These are phyloP conservation scores for Rutstroemia sp. DNA, from an alignment of 2,329 filamentous ascomycete genomes.

Conservation along the genomic window DNA sequence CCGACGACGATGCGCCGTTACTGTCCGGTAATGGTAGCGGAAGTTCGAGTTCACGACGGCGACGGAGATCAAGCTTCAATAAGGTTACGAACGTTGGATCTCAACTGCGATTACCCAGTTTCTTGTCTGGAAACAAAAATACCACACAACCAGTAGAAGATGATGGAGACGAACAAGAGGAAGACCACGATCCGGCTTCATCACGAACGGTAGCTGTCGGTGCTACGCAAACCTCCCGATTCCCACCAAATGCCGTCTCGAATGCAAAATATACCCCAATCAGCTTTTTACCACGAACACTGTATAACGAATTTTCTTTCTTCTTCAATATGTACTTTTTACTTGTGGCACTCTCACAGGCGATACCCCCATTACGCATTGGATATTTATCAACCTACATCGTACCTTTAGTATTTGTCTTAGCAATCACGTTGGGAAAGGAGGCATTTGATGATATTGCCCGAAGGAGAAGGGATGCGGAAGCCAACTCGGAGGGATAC, in stretches of 20 bases:
- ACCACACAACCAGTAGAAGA: conserved; percentile 13
- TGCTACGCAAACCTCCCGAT: conserved; percentile 63
- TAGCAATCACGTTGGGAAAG: conserved; percentile 87
- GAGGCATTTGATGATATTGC: conserved; percentile 93
- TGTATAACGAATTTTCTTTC: conserved; percentile 99
- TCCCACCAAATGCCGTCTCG: conserved; percentile 84
- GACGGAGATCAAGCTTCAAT: conserved; percentile 32
- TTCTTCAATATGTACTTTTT: conserved; percentile 99
- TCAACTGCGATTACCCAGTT: conserved; percentile 57
- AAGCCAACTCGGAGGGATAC: conserved; percentile 90
- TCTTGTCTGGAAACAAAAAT: conserved; percentile 43
- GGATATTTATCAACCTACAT: conserved; percentile 94
- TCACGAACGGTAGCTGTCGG: conserved; percentile 73
- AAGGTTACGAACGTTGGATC: conserved; percentile 42
- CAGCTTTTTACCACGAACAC: conserved; percentile 86
- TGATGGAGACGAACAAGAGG: conserved; percentile 37
- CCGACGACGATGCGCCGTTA: conserved; percentile 69
- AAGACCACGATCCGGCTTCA: conserved; percentile 57
- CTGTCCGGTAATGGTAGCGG: conserved; percentile 36
- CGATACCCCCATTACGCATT: conserved; percentile 81
- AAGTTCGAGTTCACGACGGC: conserved; percentile 11
- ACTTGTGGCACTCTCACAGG: conserved; percentile 87
- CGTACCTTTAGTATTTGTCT: conserved; percentile 83
- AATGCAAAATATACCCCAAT: conserved; percentile 97
- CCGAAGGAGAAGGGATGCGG: conserved; percentile 75